Percentiles rank a stretch among this genome's conserved stretches.
These are phyloP conservation scores for Argentina anserina DNA, from an alignment of 306 rosid genomes.

Conservation along the genomic window DNA sequence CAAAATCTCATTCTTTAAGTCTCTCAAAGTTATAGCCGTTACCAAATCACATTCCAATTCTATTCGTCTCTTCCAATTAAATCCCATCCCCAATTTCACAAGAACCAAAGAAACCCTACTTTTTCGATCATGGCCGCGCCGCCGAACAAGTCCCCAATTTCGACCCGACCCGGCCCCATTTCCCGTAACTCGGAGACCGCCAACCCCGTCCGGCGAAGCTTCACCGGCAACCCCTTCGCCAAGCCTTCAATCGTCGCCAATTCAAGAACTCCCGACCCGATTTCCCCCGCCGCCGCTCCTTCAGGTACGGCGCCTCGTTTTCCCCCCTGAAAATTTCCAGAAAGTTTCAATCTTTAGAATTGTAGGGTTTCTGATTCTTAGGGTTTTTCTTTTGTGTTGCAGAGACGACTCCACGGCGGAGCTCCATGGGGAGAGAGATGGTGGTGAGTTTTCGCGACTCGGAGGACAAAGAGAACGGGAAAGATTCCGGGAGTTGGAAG, in stretches of 20 bases:
- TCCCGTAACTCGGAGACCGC: conserved; percentile 57
- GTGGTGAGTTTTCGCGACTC: conserved; percentile 27
- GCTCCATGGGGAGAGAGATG: conserved; percentile 39
- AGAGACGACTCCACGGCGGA: conserved; percentile 48
- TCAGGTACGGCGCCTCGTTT: conserved; percentile 40
- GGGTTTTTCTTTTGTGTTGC: conserved; percentile 12
- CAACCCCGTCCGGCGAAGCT: conserved; percentile 61
- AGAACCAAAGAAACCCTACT: neutral
- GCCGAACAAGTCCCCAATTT: conserved; percentile 40
- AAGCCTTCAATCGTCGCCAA: conserved; percentile 50
- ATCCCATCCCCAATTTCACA: neutral
- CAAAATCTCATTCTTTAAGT: neutral
- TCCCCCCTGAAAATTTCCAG: neutral
- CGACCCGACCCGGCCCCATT: conserved; percentile 39
- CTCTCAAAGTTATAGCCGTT: conserved; percentile 59
- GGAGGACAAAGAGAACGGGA: conserved; percentile 75
- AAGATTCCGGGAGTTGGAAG: conserved; percentile 42
- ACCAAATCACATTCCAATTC: conserved; percentile 16
- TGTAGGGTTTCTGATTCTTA: neutral
- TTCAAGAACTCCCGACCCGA: conserved; percentile 44
- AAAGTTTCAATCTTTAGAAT: neutral
- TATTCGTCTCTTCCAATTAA: neutral
- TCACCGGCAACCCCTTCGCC: conserved; percentile 61
- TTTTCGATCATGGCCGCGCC: conserved; percentile 39
- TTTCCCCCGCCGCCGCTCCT: conserved; percentile 67